Base-by-base conservation (phyloP, 352 stramenopile genomes). In the Globisporangium ultimum region DNA sequence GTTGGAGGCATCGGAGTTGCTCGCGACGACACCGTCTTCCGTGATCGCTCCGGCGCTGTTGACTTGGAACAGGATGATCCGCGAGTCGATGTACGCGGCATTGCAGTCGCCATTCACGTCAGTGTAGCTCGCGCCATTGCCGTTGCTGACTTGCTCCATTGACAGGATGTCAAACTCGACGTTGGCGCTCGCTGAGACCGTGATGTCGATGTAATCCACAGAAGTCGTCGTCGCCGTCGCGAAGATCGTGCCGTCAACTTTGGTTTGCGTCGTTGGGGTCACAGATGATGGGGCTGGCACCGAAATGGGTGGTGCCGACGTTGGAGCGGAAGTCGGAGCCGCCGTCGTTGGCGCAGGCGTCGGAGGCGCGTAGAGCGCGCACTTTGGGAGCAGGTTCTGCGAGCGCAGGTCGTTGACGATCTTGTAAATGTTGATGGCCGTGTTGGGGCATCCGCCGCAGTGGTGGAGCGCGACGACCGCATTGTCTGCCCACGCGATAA, bases 91-190 rank as follows among this genome's bases (percentile, higher is more conserved):
- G 52, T 80, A 86, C 10, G 69, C 72, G 22, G 82, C 78, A 45
- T 84, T 91, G 68, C 82, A 91, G 63, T 91, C 79, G 10, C 55
- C 57, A 47, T 91, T 89, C 17, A 91, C 67, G 59, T 91, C 80
- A 4, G 76, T 62, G 40, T 70, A 91, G 15, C 38, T 63, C 11
- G 48, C 52, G 17, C 34, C 21, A 15, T 61, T 52, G 0, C 63
- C 69, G 18, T 53, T 66, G 7, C 11, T 17, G 22, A 74, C 59
- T 13, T 68, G 55, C 49, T 91, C 80, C 66, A 88, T 84, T 0
- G 80, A 88, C 17, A 91, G 57, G 18, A 91, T 78, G 50, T 89
- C 80, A 0, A 89, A 50, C 60, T 85, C 74, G 10, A 91, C 78
- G 15, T 66, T 45, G 14, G 70, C 64, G 41, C 73, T 62, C 0